Evolutionary conservation across 2,329 filamentous ascomycete species (phyloP), one percentile per base, ranked within the genome.

Genomic region (Kalmusia sp.): DNA sequence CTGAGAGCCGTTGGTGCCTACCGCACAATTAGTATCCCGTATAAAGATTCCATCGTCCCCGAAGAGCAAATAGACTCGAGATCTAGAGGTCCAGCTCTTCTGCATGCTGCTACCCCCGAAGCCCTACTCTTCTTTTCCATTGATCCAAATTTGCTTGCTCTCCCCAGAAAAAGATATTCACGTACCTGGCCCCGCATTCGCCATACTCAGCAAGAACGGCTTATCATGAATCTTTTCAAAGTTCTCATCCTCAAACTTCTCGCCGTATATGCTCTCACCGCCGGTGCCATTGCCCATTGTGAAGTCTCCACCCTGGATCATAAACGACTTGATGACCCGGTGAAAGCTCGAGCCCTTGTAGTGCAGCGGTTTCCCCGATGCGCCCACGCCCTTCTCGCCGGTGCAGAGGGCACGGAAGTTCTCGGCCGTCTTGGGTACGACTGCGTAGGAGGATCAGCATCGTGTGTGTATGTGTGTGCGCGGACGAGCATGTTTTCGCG

Each of bases 231-330:
- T 93, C 71, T 89, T 80, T 49, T 91, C 84, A 71, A 99, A 98
- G 76, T 96, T 96, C 84, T 99, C 93, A 68, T 99, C 93, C 67
- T 91, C 90, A 68, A 99, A 99, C 80, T 97, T 98, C 75, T 90
- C 90, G 70, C 93, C 93, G 73, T 98, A 99, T 76, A 99, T 98
- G 60, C 90, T 95, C 80, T 98, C 95, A 70, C 93, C 93, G 61
- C 93, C 93, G 22, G 93, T 98, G 62, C 93, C 95, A 73, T 98
- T 93, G 73, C 92, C 92, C 50, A 86, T 88, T 43, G 93, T 99
- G 76, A 99, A 99, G 77, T 98, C 95, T 77, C 95, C 93, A 71
- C 95, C 93, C 80, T 97, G 90, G 70, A 97, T 95, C 93, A 99
- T 98, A 79, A 99, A 99, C 69, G 91, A 86, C 83, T 97, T 97